phyloP scores from a whole-genome alignment of 352 stramenopile species.

The Phytophthora sansomeana region DNA sequence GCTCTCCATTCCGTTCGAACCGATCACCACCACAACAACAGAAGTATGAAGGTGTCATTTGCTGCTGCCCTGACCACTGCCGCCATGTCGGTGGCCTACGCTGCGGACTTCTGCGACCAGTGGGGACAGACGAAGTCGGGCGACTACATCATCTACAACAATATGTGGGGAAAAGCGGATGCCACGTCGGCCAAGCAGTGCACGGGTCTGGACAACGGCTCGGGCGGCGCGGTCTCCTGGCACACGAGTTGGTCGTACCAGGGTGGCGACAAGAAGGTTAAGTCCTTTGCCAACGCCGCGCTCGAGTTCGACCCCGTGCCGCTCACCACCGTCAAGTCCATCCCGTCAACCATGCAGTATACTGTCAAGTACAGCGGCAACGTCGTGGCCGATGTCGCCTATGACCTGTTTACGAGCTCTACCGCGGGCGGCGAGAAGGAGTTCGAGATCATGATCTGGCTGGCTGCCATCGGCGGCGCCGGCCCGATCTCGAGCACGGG shows the following conservation, averaged over 20 bases:
- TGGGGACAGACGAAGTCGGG: conserved; percentile 40
- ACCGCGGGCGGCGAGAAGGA: conserved; percentile 41
- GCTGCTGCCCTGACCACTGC: conserved; percentile 31
- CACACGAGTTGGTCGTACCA: conserved; percentile 52
- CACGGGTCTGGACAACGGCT: conserved; percentile 43
- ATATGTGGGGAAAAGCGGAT: conserved; percentile 40
- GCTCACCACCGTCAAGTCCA: conserved; percentile 46
- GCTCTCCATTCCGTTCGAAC: conserved; percentile 12
- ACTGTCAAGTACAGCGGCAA: conserved; percentile 43
- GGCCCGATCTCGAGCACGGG: conserved; percentile 49
- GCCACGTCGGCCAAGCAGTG: conserved; percentile 43
- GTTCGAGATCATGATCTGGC: conserved; percentile 61
- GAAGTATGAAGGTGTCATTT: conserved; percentile 40
- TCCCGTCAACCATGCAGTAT: conserved; percentile 53
- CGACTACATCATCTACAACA: conserved; percentile 65
- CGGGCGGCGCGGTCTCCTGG: conserved; percentile 44
- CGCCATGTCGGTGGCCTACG: conserved; percentile 19
- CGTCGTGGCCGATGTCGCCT: conserved; percentile 46
- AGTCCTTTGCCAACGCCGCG: conserved; percentile 54
- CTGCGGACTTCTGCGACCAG: conserved; percentile 46
- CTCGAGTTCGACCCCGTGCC: conserved; percentile 48
- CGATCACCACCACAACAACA: conserved; percentile 19
- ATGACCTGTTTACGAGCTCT: conserved; percentile 53
- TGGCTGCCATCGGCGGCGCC: conserved; percentile 44
- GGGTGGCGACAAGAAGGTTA: conserved; percentile 42